These are phyloP conservation scores for Cryphonectria naterciae DNA, from an alignment of 2,329 filamentous ascomycete genomes.

Conservation along the genomic window DNA sequence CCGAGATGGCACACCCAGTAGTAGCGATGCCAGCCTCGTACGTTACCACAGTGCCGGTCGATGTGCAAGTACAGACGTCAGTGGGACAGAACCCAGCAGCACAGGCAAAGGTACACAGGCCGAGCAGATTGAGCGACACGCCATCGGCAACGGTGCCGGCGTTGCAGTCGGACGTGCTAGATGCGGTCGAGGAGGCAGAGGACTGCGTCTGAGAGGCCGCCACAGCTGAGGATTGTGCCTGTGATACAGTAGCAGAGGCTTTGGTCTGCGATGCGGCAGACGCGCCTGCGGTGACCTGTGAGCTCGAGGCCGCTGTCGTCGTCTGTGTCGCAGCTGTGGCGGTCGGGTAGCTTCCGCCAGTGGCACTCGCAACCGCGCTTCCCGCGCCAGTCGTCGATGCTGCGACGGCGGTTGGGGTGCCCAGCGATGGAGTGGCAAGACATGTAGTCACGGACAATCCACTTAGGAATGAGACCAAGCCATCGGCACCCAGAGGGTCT, in stretches of 20 bases:
- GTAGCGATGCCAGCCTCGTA: slow-evolving; percentile 35
- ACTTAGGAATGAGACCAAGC: slow-evolving; percentile 36
- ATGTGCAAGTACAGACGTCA: slow-evolving; percentile 30
- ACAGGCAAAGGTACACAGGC: slow-evolving; percentile 32
- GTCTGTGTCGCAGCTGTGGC: slow-evolving; percentile 12
- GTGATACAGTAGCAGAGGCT: neutral
- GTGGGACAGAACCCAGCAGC: slow-evolving; percentile 31
- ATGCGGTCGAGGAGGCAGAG: slow-evolving; percentile 17
- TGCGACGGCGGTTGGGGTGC: slow-evolving; percentile 22
- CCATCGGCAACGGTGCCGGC: slow-evolving; percentile 28
- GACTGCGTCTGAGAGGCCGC: slow-evolving; percentile 22
- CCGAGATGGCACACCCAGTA: slow-evolving; percentile 40
- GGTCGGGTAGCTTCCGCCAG: neutral
- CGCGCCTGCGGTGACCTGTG: slow-evolving; percentile 4
- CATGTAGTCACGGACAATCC: slow-evolving; percentile 39
- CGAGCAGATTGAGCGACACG: slow-evolving; percentile 29
- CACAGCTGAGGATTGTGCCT: slow-evolving; percentile 26
- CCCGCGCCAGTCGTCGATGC: slow-evolving; percentile 33
- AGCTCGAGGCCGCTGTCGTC: neutral
- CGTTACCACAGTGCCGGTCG: slow-evolving; percentile 22
- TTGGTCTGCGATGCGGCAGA: neutral
- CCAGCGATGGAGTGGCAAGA: slow-evolving; percentile 30
- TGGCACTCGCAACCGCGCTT: slow-evolving; percentile 20
- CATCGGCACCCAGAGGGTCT: slow-evolving; percentile 43
- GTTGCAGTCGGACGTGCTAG: slow-evolving; percentile 24